A percentile compares a stretch with the other conserved stretches of the same genome.
Conservation (phyloP, 1,139 yeast species). For the Blastobotrys apis region DNA sequence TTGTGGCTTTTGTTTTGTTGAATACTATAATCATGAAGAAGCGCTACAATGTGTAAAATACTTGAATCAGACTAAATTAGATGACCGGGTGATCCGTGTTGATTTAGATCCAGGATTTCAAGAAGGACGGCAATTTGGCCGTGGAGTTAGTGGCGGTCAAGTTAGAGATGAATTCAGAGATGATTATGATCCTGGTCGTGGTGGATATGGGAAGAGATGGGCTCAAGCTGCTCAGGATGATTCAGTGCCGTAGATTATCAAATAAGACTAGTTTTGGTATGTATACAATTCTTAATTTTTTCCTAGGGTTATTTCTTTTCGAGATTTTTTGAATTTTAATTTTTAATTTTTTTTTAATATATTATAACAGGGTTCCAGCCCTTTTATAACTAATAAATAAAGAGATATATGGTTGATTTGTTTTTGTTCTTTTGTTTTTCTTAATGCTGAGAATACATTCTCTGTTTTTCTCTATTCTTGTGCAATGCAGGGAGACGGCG, state of each 20-base stretch:
- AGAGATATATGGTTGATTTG: neutral
- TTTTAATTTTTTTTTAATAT: neutral
- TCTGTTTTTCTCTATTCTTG: slow-evolving; percentile 13
- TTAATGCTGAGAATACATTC: slow-evolving; percentile 2
- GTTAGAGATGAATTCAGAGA: slow-evolving; percentile 54
- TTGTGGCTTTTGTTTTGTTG: slow-evolving; percentile 92
- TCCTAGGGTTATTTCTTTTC: slow-evolving; percentile 1
- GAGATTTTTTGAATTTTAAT: neutral
- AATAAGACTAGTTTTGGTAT: too few relatives aligned
- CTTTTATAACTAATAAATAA: neutral
- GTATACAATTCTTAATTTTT: too few relatives aligned
- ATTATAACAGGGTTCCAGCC: neutral
- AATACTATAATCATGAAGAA: slow-evolving; percentile 60
- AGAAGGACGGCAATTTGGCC: slow-evolving; percentile 92
- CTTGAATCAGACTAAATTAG: slow-evolving; percentile 73
- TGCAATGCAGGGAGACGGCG: slow-evolving; percentile 52
- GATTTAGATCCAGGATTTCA: slow-evolving; percentile 93
- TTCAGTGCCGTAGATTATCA: neutral
- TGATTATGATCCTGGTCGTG: slow-evolving; percentile 55
- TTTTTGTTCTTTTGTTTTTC: neutral
- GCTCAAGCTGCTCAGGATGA: slow-evolving; percentile 18
- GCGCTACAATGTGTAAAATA: slow-evolving; percentile 80
- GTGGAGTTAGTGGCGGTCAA: slow-evolving; percentile 91
- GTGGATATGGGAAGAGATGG: slow-evolving; percentile 45
- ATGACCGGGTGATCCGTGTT: slow-evolving; percentile 71